Evolutionary conservation across 192 early-diverging fungal species (phyloP).

Genomic region (Backusella tarrabulga): DNA sequence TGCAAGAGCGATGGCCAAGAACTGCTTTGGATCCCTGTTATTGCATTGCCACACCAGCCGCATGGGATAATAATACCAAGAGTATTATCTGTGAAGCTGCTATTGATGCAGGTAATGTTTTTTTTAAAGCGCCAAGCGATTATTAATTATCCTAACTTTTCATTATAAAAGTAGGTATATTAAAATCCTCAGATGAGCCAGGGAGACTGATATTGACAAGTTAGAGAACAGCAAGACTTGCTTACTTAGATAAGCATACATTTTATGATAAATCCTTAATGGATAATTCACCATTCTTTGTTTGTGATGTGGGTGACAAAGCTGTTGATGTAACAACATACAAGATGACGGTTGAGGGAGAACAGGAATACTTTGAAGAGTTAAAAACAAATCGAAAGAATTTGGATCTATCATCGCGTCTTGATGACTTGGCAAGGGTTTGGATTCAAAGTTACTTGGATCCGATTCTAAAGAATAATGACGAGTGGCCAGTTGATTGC

Average conservation of each 20-base stretch:
- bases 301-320: conserved; percentile 47
- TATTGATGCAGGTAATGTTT: conserved; percentile 31
- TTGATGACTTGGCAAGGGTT: conserved; percentile 36
- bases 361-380: conserved; percentile 32
- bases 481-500: too few species aligned
- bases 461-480: not conserved
- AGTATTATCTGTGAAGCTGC: conserved; percentile 43
- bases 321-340: conserved; percentile 49
- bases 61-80: conserved; percentile 47
- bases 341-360: conserved; percentile 25
- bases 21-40: conserved; percentile 6
- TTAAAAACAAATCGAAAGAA: conserved; percentile 38
- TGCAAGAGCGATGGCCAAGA: not conserved
- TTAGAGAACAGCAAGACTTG: conserved; percentile 31
- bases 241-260: not conserved
- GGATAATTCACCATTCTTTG: conserved; percentile 43
- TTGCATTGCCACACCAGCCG: conserved; percentile 46
- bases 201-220: conserved; percentile 33
- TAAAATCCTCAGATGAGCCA: conserved; percentile 37
- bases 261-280: conserved; percentile 17
- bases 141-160: not conserved
- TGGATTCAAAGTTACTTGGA: conserved; percentile 38
- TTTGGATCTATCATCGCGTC: conserved; percentile 27
- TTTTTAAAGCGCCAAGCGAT: not conserved
- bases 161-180: conserved; percentile 6